Evolutionary conservation across 352 stramenopile genomes (phyloP).

Genomic region (Phytophthora pisi): DNA sequence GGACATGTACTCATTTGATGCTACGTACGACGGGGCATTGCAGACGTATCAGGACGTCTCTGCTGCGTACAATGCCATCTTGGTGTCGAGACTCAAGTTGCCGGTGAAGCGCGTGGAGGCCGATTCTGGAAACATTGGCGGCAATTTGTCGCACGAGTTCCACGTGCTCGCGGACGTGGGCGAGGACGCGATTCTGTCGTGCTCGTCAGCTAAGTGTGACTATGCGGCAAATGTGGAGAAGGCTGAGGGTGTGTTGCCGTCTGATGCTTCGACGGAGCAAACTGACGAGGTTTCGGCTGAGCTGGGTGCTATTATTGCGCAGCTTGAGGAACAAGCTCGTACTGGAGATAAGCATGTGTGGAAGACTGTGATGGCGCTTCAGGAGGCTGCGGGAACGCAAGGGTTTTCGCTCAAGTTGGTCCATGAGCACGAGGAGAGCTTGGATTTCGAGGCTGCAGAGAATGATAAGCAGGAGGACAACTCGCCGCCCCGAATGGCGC

Average conservation of each 20-base stretch:
- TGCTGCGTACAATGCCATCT: conserved; percentile 77
- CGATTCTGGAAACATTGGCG: conserved; percentile 88
- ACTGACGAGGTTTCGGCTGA: conserved; percentile 16
- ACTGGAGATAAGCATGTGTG: conserved; percentile 30
- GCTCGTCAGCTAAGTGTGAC: conserved; percentile 50
- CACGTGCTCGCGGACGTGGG: conserved; percentile 84
- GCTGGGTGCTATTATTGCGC: conserved; percentile 26
- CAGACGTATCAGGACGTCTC: conserved; percentile 85
- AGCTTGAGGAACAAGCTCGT: conserved; percentile 23
- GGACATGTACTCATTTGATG: conserved; percentile 92
- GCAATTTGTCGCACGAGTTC: conserved; percentile 90
- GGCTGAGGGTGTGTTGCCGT: conserved; percentile 49
- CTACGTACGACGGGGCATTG: conserved; percentile 57
- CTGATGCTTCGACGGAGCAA: background rate
- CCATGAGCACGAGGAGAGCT: conserved; percentile 33
- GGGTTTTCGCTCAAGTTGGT: conserved; percentile 46
- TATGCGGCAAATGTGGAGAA: conserved; percentile 92
- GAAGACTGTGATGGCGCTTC: conserved; percentile 39
- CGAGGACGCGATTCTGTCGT: conserved; percentile 86
- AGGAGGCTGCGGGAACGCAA: conserved; percentile 21
- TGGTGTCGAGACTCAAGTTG: conserved; percentile 67
- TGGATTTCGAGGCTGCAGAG: conserved; percentile 15
- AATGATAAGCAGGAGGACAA: conserved; percentile 3
- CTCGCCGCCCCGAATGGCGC: conserved; percentile 26
- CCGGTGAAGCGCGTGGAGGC: conserved; percentile 82